A percentile compares a stretch with the other conserved stretches of the same genome.
phyloP scores from a whole-genome alignment of 208 protist species.

The Entamoeba histolytica region DNA sequence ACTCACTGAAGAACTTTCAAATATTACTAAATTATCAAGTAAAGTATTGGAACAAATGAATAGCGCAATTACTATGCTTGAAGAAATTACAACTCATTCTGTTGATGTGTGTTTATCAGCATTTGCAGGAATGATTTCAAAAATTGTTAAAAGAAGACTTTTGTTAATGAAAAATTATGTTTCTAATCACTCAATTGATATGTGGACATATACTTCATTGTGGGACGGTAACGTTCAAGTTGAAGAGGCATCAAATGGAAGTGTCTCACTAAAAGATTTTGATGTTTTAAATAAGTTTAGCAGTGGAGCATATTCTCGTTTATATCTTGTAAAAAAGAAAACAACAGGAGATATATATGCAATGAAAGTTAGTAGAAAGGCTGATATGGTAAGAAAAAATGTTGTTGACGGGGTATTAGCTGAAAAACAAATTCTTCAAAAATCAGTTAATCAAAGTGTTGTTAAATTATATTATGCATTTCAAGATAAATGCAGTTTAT shows the following conservation, averaged over 20 bases:
- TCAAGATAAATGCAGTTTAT: neutral
- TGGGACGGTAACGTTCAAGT: neutral
- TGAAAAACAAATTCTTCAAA: neutral
- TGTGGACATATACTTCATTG: neutral
- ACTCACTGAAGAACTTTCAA: neutral
- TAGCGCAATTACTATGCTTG: neutral
- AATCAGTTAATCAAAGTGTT: neutral
- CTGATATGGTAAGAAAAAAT: neutral
- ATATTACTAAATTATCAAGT: neutral
- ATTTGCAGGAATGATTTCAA: neutral
- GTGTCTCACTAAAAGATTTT: neutral
- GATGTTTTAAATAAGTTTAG: neutral
- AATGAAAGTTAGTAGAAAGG: neutral
- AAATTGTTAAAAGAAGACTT: neutral
- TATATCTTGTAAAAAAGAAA: neutral
- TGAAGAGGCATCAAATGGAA: neutral
- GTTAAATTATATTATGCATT: slow-evolving; percentile 2
- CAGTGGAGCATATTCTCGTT: neutral
- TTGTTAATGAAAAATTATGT: neutral
- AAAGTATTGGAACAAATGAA: neutral
- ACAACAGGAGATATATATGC: neutral
- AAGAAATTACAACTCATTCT: neutral
- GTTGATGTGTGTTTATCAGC: neutral
- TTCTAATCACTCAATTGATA: neutral
- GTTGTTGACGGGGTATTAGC: neutral